These are phyloP conservation scores for Sporothrix luriei DNA, from an alignment of 2,329 filamentous ascomycete genomes.

Conservation along the genomic window DNA sequence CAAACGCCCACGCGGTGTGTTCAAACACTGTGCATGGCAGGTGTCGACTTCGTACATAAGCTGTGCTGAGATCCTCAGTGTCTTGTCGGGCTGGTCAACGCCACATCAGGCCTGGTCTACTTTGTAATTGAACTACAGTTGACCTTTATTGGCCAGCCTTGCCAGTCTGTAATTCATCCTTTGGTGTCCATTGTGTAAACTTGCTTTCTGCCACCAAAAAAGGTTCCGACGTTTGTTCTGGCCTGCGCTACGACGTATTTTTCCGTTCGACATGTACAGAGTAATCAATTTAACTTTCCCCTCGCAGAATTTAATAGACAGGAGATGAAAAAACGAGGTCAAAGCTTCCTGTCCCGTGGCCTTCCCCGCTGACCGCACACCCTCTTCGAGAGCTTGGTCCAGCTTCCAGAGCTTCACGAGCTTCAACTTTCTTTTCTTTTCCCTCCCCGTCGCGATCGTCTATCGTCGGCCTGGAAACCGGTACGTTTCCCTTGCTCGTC, in stretches of 20 bases:
- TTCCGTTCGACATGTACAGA: not conserved
- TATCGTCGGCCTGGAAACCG: constrained; percentile 27
- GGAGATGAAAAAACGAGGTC: constrained; percentile 7
- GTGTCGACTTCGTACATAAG: constrained; percentile 2
- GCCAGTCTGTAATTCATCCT: not conserved
- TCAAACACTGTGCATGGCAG: not conserved
- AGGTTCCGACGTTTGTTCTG: no score
- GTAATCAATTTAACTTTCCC: not conserved
- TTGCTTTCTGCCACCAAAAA: no score
- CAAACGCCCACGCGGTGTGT: not conserved
- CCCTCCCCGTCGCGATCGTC: not conserved
- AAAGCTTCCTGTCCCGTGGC: constrained; percentile 1
- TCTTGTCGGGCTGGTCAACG: not conserved
- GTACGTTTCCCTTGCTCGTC: constrained; percentile 7
- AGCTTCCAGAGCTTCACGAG: not conserved
- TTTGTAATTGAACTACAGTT: not conserved
- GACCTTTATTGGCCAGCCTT: constrained; percentile 6
- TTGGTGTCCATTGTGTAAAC: not conserved
- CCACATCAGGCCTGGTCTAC: not conserved
- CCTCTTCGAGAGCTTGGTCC: not conserved
- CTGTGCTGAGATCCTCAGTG: constrained; percentile 14
- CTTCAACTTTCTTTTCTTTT: not conserved
- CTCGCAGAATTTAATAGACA: not conserved
- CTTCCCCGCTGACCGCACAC: not conserved
- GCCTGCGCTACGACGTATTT: not conserved